Evolutionary conservation across 805 yeast species (phyloP).

Genomic region (Cyberlindnera meyerae): DNA sequence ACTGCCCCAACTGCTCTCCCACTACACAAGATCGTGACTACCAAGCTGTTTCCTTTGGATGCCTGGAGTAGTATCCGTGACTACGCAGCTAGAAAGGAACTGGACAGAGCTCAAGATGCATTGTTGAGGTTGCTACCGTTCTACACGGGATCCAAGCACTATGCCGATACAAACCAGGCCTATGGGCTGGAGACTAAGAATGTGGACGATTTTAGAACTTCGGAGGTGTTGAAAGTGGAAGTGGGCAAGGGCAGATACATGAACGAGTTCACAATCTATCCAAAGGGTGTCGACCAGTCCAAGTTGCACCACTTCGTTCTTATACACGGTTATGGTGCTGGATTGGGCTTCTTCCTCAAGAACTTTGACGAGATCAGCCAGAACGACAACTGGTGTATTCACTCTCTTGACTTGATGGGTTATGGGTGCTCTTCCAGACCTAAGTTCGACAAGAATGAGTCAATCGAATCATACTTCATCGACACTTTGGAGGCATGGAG

Average conservation of each 20-base stretch:
- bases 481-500: conserved; percentile 67
- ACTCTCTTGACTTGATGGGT: conserved; percentile 84
- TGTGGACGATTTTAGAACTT: conserved; percentile 19
- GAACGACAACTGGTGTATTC: conserved; percentile 58
- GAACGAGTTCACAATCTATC: conserved; percentile 69
- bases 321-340: conserved; percentile 95
- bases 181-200: conserved; percentile 3
- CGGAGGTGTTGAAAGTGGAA: conserved; percentile 33
- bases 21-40: conserved; percentile 39
- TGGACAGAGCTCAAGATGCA: conserved; percentile 42
- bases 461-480: conserved; percentile 35
- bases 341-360: conserved; percentile 76
- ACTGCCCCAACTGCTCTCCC: conserved; percentile 71
- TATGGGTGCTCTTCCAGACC: conserved; percentile 89
- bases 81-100: conserved; percentile 35
- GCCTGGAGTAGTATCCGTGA: conserved; percentile 49
- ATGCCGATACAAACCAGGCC: conserved; percentile 20
- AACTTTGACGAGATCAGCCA: conserved; percentile 55
- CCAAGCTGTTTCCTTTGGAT: conserved; percentile 54
- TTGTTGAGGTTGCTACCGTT: conserved; percentile 43
- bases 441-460: conserved; percentile 37
- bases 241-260: conserved; percentile 48
- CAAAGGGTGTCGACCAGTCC: conserved; percentile 34
- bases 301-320: conserved; percentile 53
- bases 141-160: conserved; percentile 25